phyloP scores from a whole-genome alignment of 2,329 filamentous ascomycete genomes.

The Trichoderma arundinaceum region DNA sequence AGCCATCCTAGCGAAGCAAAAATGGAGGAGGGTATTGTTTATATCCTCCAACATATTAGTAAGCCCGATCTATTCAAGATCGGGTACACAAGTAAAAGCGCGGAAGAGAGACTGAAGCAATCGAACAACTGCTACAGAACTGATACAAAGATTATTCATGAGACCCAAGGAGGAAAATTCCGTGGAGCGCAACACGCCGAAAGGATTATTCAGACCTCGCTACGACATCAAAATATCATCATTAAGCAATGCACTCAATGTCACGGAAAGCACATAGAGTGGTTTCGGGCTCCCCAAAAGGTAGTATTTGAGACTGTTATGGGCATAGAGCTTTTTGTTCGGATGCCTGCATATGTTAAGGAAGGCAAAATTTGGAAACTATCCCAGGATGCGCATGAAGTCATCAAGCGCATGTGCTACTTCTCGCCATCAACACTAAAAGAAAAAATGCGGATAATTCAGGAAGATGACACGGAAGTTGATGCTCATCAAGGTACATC shows the following conservation, averaged over 20 bases:
- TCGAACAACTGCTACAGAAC: neutral
- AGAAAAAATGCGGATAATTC: no score
- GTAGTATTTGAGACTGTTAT: neutral
- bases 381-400: neutral
- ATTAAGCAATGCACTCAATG: neutral
- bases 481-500: no score
- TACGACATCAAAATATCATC: neutral
- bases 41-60: neutral
- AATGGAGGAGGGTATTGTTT: neutral
- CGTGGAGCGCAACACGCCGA: neutral
- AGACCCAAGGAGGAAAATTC: neutral
- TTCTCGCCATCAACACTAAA: no score
- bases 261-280: neutral
- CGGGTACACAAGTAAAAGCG: neutral
- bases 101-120: neutral
- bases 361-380: neutral
- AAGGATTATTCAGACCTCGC: neutral
- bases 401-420: no score
- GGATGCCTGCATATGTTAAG: neutral
- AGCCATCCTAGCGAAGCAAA: neutral
- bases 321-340: neutral
- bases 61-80: neutral
- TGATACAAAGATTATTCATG: neutral
- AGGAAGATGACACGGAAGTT: no score
- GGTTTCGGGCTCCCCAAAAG: neutral